phyloP scores from a whole-genome alignment of 768 basidiomycete species.

The Strobilomyces echinocephalus region DNA sequence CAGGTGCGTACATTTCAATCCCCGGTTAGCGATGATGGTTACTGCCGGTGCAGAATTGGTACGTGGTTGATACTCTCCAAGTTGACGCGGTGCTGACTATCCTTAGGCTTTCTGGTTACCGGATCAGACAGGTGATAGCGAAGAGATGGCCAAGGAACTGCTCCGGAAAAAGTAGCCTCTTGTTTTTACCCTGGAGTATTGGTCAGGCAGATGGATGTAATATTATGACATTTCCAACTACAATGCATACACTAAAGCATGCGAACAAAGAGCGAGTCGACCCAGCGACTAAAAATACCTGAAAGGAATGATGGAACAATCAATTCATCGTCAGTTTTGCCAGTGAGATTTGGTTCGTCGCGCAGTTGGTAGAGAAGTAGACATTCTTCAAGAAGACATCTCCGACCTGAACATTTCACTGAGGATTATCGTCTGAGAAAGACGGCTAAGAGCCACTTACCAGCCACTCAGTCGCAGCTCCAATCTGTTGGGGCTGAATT shows the following conservation, averaged over 20 bases:
- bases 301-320: neutral
- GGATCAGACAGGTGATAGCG: conserved; percentile 61
- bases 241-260: neutral
- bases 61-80: conserved; percentile 19
- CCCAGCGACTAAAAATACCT: conserved; percentile 4
- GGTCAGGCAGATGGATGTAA: neutral
- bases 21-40: conserved; percentile 82
- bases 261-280: conserved; percentile 2
- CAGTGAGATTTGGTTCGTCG: conserved; percentile 53
- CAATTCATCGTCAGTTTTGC: conserved; percentile 44
- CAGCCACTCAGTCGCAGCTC: conserved; percentile 61
- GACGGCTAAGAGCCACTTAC: conserved; percentile 36
- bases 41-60: conserved; percentile 83
- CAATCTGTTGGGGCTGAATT: conserved; percentile 59
- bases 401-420: conserved; percentile 38
- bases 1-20: conserved; percentile 87
- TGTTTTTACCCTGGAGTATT: neutral
- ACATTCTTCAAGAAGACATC: conserved; percentile 78
- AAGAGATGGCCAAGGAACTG: conserved; percentile 67
- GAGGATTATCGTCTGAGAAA: neutral
- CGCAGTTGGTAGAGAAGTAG: conserved; percentile 63
- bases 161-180: conserved; percentile 46
- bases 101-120: conserved; percentile 61
- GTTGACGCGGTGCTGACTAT: conserved; percentile 15
- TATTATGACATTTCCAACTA: neutral